phyloP scores from a whole-genome alignment of 768 basidiomycete species.

The Lactifluus rugatus region DNA sequence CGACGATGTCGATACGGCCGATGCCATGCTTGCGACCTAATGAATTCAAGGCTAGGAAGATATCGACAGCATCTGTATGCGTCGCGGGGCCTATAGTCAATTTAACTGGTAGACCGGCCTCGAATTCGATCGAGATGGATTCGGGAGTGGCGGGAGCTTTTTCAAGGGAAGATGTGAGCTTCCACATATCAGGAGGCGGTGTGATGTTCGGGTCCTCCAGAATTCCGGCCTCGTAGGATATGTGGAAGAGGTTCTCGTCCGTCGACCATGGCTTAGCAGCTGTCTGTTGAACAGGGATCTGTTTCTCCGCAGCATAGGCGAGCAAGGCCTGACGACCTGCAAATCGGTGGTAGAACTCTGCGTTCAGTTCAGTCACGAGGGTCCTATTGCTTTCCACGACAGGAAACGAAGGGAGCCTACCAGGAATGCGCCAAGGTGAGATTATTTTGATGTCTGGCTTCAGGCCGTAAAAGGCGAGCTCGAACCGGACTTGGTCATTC shows the following conservation, averaged over 20 bases:
- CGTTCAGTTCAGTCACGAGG: not conserved
- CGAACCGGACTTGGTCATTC: constrained; percentile 99
- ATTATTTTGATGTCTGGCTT: constrained; percentile 99
- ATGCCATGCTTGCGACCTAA: constrained; percentile 93
- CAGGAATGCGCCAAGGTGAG: constrained; percentile 95
- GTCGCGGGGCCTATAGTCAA: constrained; percentile 50
- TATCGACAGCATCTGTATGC: constrained; percentile 87
- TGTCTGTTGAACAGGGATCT: constrained; percentile 92
- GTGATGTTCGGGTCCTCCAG: constrained; percentile 94
- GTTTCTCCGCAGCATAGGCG: constrained; percentile 75
- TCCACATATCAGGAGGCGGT: constrained; percentile 98
- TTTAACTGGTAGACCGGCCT: constrained; percentile 77
- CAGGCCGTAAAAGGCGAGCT: constrained; percentile 96
- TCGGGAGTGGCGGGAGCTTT: constrained; percentile 73
- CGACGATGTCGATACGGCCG: constrained; percentile 96
- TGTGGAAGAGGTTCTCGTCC: constrained; percentile 99
- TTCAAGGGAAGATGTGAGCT: constrained; percentile 79
- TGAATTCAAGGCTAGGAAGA: constrained; percentile 85
- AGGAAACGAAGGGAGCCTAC: constrained; percentile 31
- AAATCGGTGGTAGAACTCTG: constrained; percentile 96
- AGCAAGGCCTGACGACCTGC: constrained; percentile 91
- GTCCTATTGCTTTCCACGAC: not conserved
- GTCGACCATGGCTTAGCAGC: constrained; percentile 98
- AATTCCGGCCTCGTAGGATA: constrained; percentile 99
- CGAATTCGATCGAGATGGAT: constrained; percentile 76